Evolutionary conservation across 352 stramenopile species (phyloP).

Genomic region (Pythium phragmiticola): DNA sequence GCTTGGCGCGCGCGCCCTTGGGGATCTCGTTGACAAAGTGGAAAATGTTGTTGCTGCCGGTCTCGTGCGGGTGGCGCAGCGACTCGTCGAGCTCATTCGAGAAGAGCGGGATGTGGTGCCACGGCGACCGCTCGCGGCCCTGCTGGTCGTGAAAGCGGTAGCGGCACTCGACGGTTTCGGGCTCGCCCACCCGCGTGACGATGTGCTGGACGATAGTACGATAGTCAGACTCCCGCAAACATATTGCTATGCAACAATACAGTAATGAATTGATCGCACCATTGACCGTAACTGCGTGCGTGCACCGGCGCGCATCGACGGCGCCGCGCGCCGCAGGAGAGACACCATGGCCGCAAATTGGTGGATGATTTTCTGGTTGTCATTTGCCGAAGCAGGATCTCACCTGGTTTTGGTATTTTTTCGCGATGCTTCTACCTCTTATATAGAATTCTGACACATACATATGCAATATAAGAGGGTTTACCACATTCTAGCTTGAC

Average conservation of each 20-base stretch:
- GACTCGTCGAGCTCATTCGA: constrained; percentile 30
- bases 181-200: constrained; percentile 56
- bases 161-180: constrained; percentile 69
- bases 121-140: constrained; percentile 85
- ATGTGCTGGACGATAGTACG: constrained; percentile 45
- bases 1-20: constrained; percentile 85
- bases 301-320: not conserved
- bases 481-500: not conserved
- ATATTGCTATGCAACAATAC: not conserved
- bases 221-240: not conserved
- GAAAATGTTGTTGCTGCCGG: constrained; percentile 57
- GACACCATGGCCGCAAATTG: constrained; percentile 4
- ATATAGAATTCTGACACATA: not conserved
- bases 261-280: constrained; percentile 1
- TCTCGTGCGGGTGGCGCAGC: constrained; percentile 35
- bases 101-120: constrained; percentile 93
- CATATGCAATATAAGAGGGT: constrained; percentile 12
- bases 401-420: constrained; percentile 23
- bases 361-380: constrained; percentile 15
- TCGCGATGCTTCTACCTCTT: not conserved
- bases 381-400: not conserved
- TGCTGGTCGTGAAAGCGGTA: constrained; percentile 82
- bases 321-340: constrained; percentile 1
- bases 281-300: constrained; percentile 20
- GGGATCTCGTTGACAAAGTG: constrained; percentile 96